A percentile compares a stretch with the other conserved stretches of the same genome.
These are phyloP conservation scores for Talaromyces wortmannii DNA, from an alignment of 495 filamentous ascomycete genomes.

Conservation along the genomic window DNA sequence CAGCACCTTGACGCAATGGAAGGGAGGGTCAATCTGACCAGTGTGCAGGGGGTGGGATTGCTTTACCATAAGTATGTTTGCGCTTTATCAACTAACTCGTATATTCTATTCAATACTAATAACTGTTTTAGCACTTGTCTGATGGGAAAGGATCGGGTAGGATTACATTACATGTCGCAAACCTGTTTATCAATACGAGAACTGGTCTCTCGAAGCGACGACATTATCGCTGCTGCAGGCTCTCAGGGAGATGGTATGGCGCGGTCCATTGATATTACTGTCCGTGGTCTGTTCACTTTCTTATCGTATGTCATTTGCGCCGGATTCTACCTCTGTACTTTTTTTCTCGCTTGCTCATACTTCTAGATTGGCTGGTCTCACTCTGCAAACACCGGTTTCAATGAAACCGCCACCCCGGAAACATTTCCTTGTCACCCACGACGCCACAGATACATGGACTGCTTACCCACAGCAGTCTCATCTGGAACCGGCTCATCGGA, in stretches of 20 bases:
- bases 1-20: constrained; percentile 7
- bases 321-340: not conserved
- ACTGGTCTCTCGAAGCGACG: not conserved
- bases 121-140: not conserved
- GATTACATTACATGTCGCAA: constrained; percentile 2
- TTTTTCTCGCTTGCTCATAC: not conserved
- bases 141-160: constrained; percentile 5
- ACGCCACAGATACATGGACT: constrained; percentile 9
- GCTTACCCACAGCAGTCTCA: constrained; percentile 11
- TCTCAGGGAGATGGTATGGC: not conserved
- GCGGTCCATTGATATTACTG: not conserved
- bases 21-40: constrained; percentile 9
- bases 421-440: constrained; percentile 7
- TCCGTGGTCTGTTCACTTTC: constrained; percentile 2
- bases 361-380: constrained; percentile 3
- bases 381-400: constrained; percentile 5
- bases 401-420: constrained; percentile 4
- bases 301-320: not conserved
- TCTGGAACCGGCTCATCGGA: constrained; percentile 7
- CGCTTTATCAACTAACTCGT: not conserved
- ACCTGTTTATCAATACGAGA: not conserved
- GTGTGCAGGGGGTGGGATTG: constrained; percentile 7
- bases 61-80: not conserved
- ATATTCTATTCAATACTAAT: not conserved
- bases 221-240: constrained; percentile 1